phyloP scores from a whole-genome alignment of 805 yeast genomes.

The Metschnikowia matae region DNA sequence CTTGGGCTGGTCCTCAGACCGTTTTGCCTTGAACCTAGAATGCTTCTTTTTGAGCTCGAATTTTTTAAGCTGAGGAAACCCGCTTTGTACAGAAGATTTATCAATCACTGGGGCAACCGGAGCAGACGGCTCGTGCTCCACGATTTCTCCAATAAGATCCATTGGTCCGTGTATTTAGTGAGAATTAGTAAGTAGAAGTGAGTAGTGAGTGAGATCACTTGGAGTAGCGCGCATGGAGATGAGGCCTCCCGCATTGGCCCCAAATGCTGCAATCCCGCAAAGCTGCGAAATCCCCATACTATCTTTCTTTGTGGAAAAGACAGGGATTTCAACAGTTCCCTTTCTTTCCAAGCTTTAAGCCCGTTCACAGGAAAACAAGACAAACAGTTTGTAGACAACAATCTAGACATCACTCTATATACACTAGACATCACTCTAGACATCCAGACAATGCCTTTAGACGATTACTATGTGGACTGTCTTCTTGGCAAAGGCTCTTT shows the following conservation, averaged over 20 bases:
- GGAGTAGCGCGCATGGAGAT: slow-evolving; percentile 1
- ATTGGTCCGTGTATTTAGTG: slow-evolving; percentile 24
- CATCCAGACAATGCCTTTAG: slow-evolving; percentile 11
- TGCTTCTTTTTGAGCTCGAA: slow-evolving; percentile 23
- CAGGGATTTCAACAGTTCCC: background rate
- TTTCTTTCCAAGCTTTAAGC: background rate
- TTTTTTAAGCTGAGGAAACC: slow-evolving; percentile 34
- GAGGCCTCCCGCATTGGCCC: background rate
- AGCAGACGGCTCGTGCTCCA: slow-evolving; percentile 50
- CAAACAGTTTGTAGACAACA: no score
- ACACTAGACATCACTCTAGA: background rate
- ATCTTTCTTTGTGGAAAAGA: slow-evolving; percentile 1
- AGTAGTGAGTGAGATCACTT: background rate
- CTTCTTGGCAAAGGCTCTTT: slow-evolving; percentile 73
- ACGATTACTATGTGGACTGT: slow-evolving; percentile 16
- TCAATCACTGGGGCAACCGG: slow-evolving; percentile 22
- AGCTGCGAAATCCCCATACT: slow-evolving; percentile 2
- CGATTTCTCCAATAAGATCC: slow-evolving; percentile 72
- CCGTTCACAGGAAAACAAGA: background rate
- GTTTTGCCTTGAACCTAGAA: slow-evolving; percentile 9
- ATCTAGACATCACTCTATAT: no score
- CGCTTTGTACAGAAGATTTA: slow-evolving; percentile 17
- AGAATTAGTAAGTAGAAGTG: background rate
- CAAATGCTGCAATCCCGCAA: slow-evolving; percentile 4
- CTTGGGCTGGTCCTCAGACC: background rate